These are phyloP conservation scores for Pseudocercospora ulei DNA, from an alignment of 2,329 filamentous ascomycete genomes.

Conservation along the genomic window DNA sequence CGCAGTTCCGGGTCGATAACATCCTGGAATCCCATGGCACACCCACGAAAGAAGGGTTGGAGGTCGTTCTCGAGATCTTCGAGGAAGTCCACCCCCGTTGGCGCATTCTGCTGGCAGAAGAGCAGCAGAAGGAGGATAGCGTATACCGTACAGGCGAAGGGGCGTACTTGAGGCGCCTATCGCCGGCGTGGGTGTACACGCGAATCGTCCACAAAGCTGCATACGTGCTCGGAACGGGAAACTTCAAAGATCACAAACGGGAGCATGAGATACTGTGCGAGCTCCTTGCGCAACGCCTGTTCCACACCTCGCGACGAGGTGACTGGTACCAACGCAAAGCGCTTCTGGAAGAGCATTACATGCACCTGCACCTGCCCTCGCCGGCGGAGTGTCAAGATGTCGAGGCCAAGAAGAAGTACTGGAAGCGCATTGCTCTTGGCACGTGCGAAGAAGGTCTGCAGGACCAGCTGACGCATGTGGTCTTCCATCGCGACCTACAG, in stretches of 20 bases:
- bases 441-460: conserved; percentile 84
- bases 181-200: conserved; percentile 85
- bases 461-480: conserved; percentile 79
- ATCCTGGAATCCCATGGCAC: conserved; percentile 71
- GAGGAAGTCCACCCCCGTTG: conserved; percentile 71
- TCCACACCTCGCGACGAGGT: conserved; percentile 74
- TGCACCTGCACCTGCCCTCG: conserved; percentile 53
- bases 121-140: conserved; percentile 64
- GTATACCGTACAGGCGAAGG: conserved; percentile 76
- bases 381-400: conserved; percentile 39
- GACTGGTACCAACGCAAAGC: conserved; percentile 95
- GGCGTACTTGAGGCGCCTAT: conserved; percentile 79
- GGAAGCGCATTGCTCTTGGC: conserved; percentile 62
- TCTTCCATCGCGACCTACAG: conserved; percentile 88
- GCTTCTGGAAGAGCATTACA: conserved; percentile 88
- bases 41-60: conserved; percentile 54
- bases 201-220: conserved; percentile 83
- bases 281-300: conserved; percentile 69
- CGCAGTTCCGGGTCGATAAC: conserved; percentile 70
- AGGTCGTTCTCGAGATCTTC: conserved; percentile 61
- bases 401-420: conserved; percentile 65
- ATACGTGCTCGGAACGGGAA: conserved; percentile 55
- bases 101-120: conserved; percentile 61
- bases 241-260: conserved; percentile 66
- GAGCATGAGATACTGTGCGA: conserved; percentile 68